phyloP scores from a whole-genome alignment of 2,329 filamentous ascomycete genomes.

The Ophiostoma australiae region DNA sequence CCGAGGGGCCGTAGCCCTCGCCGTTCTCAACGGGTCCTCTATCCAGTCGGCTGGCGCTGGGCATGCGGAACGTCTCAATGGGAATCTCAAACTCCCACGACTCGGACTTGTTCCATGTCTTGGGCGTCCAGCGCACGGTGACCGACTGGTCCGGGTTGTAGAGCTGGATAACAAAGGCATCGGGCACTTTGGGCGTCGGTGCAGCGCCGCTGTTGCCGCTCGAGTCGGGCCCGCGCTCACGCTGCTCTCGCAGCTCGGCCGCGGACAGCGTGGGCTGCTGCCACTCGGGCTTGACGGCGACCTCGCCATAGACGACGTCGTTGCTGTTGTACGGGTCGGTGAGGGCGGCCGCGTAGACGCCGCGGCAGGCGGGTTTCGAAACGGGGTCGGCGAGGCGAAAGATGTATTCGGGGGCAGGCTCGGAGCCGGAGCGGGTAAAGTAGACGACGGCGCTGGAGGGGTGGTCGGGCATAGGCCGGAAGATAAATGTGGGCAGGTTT shows the following conservation, averaged over 20 bases:
- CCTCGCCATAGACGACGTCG: slow-evolving; percentile 81
- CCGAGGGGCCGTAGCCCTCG: slow-evolving; percentile 34
- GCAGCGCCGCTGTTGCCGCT: slow-evolving; percentile 49
- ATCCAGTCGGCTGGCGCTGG: slow-evolving; percentile 73
- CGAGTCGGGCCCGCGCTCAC: slow-evolving; percentile 18
- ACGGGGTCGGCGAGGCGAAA: slow-evolving; percentile 70
- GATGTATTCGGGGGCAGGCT: slow-evolving; percentile 74
- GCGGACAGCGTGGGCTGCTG: slow-evolving; percentile 74
- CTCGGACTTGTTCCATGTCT: slow-evolving; percentile 73
- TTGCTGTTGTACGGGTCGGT: slow-evolving; percentile 70
- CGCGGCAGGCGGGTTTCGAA: slow-evolving; percentile 59
- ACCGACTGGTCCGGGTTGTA: slow-evolving; percentile 92
- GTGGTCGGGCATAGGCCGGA: slow-evolving; percentile 49
- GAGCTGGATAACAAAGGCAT: slow-evolving; percentile 75
- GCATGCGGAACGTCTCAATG: slow-evolving; percentile 73
- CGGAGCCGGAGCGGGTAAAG: slow-evolving; percentile 68
- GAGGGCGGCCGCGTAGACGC: slow-evolving; percentile 81
- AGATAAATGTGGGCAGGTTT: slow-evolving; percentile 72
- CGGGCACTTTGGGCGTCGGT: slow-evolving; percentile 68
- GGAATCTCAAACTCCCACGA: slow-evolving; percentile 93
- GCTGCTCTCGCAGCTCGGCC: slow-evolving; percentile 66
- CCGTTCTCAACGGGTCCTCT: neutral
- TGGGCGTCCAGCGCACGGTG: slow-evolving; percentile 62
- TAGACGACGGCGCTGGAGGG: slow-evolving; percentile 54
- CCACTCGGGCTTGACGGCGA: slow-evolving; percentile 80